These are phyloP conservation scores for Mycotypha africana DNA, from an alignment of 371 early-diverging fungal genomes.

Conservation along the genomic window DNA sequence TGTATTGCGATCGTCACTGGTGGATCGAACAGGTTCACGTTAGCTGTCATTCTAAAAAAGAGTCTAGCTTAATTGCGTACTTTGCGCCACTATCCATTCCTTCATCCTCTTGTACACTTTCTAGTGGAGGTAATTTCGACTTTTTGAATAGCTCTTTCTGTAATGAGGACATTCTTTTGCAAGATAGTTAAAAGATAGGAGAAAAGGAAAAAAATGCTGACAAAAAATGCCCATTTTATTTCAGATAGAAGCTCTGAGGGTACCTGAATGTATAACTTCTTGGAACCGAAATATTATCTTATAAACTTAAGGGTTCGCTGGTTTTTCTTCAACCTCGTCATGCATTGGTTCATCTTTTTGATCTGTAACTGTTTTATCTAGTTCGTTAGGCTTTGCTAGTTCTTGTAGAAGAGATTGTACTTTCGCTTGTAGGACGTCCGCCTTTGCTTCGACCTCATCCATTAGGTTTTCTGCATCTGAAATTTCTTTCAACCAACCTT, in stretches of 20 bases:
- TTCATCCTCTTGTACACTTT: slow-evolving; percentile 11
- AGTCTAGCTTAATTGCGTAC: too few species aligned
- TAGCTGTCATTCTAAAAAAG: too few species aligned
- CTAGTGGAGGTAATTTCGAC: slow-evolving; percentile 10
- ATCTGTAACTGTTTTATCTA: too few species aligned
- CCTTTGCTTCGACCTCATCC: slow-evolving; percentile 33
- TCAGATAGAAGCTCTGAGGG: too few species aligned
- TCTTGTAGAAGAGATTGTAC: slow-evolving; percentile 35
- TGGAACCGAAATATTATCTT: too few species aligned
- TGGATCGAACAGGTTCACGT: too few species aligned
- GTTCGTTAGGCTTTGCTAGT: too few species aligned
- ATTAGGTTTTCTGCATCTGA: slow-evolving; percentile 36
- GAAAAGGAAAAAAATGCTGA: not conserved
- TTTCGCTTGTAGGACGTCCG: slow-evolving; percentile 30
- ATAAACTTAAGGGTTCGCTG: not conserved
- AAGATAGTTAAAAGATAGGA: slow-evolving; percentile 3
- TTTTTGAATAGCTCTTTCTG: slow-evolving; percentile 39
- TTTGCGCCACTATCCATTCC: slow-evolving; percentile 1
- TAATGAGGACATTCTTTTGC: slow-evolving; percentile 31
- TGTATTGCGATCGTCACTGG: too few species aligned
- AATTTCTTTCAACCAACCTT: slow-evolving; percentile 37
- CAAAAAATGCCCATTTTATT: not conserved
- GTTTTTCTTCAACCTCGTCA: slow-evolving; percentile 20
- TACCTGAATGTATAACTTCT: too few species aligned
- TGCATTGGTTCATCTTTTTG: too few species aligned